phyloP scores from a whole-genome alignment of 768 basidiomycete species.

The Calvatia gigantea region DNA sequence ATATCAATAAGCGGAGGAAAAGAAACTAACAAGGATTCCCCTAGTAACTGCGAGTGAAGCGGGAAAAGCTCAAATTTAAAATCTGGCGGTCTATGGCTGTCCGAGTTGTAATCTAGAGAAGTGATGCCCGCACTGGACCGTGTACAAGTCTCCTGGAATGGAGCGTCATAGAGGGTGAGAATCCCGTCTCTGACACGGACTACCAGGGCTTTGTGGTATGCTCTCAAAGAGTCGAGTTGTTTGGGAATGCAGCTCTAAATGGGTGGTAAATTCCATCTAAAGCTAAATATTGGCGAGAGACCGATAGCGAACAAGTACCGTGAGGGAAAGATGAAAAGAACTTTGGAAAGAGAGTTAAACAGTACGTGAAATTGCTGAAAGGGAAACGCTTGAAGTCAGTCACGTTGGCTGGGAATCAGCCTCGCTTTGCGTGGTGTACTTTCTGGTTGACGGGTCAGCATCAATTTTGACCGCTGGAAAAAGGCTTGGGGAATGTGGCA shows the following conservation, averaged over 20 bases:
- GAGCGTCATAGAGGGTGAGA: slow-evolving; percentile 79
- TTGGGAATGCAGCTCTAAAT: slow-evolving; percentile 83
- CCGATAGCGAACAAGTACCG: slow-evolving; percentile 83
- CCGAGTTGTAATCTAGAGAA: slow-evolving; percentile 82
- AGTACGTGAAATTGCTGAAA: slow-evolving; percentile 81
- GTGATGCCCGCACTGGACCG: slow-evolving; percentile 65
- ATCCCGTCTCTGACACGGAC: slow-evolving; percentile 52
- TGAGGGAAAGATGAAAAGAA: slow-evolving; percentile 83
- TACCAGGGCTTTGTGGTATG: slow-evolving; percentile 62
- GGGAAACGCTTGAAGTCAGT: slow-evolving; percentile 76
- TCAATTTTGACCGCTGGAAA: slow-evolving; percentile 61
- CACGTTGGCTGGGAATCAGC: slow-evolving; percentile 52
- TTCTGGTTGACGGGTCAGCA: slow-evolving; percentile 60
- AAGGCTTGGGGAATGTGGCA: slow-evolving; percentile 60
- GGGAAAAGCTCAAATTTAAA: slow-evolving; percentile 83
- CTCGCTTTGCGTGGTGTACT: slow-evolving; percentile 52
- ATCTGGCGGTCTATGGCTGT: slow-evolving; percentile 61
- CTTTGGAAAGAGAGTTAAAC: slow-evolving; percentile 79
- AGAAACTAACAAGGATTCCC: slow-evolving; percentile 90
- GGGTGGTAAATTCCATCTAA: slow-evolving; percentile 85
- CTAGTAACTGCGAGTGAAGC: slow-evolving; percentile 86
- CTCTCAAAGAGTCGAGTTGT: slow-evolving; percentile 82
- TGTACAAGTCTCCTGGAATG: slow-evolving; percentile 80
- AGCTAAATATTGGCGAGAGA: slow-evolving; percentile 81
- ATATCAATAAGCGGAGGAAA: slow-evolving; percentile 90